Conservation (phyloP, 164 flowering plant genomes). For the Hamamelis virginiana region DNA sequence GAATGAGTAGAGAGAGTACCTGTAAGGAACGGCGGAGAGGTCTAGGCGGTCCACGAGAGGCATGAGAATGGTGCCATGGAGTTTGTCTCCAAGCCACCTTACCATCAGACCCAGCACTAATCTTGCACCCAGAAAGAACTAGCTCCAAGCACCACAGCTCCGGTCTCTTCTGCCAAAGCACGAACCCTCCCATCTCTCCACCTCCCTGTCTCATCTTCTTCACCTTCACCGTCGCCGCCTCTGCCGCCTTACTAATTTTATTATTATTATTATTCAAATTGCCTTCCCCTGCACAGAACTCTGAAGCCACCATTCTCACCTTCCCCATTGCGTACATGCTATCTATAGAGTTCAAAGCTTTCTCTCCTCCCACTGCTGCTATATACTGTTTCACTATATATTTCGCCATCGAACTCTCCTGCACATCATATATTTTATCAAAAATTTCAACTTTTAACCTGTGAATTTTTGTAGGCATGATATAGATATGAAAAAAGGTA, state of each 20-base stretch:
- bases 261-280: conserved; percentile 10
- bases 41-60: conserved; percentile 91
- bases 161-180: conserved; percentile 89
- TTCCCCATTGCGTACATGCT: conserved; percentile 96
- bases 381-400: conserved; percentile 88
- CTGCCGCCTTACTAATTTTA: conserved; percentile 20
- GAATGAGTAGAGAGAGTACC: conserved; percentile 36
- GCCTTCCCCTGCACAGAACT: conserved; percentile 47
- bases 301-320: conserved; percentile 69
- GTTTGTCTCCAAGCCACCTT: conserved; percentile 94
- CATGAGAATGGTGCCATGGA: conserved; percentile 95
- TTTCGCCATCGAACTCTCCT: conserved; percentile 88
- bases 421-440: not conserved
- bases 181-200: conserved; percentile 85
- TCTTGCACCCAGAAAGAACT: conserved; percentile 76
- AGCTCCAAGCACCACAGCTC: conserved; percentile 90
- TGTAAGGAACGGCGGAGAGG: conserved; percentile 88
- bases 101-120: conserved; percentile 95
- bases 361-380: conserved; percentile 85
- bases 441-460: too few species aligned
- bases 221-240: conserved; percentile 37
- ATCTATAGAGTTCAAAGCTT: conserved; percentile 48
- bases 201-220: conserved; percentile 33
- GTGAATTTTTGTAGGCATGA: too few species aligned
- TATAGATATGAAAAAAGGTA: too few species aligned